Evolutionary conservation across 768 basidiomycete genomes (phyloP), one percentile per base, ranked within the genome.

Genomic region (Boletus coccyginus): DNA sequence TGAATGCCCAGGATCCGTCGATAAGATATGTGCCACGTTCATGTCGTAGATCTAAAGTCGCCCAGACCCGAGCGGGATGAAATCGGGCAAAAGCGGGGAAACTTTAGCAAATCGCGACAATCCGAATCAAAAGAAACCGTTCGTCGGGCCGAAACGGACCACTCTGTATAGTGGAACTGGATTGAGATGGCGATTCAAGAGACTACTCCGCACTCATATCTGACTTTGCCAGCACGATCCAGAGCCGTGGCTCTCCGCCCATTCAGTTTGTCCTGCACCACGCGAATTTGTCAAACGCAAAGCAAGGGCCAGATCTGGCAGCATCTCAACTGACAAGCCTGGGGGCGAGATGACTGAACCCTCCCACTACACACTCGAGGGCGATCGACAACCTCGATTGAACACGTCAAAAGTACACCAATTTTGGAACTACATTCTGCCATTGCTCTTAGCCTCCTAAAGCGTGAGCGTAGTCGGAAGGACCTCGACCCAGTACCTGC

Each of bases 401-500:
- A 29, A 52, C 24, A n/a, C n/a, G n/a, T 55, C 35, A 45, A 45
- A 46, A 29, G 27, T 43, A 58, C 50, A 51, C 12, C 29, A 19
- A 49, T 44, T 13, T n/a, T 43, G 32, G 27, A 13, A 31, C 42
- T 40, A 6, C 21, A 39, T 41, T 51, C 52, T 32, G 19, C 17
- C n/a, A 44, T 8, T 40, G 24, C 32, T 41, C 17, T 6, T 12
- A 7, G 31, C 17, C 32, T 27, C 46, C 49, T 63, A 78, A 35
- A 74, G 48, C 4, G 60, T 49, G 29, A 73, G 45, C 13, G 50
- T 39, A 14, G 64, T 61, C 32, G 80, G 79, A 52, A 85, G 73
- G 50, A 86, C 67, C 69, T 85, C 84, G 45, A 86, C 71, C 84
- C 83, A 85, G 66, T 85, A 85, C 51, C 83, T 84, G 46, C 24